phyloP scores from a whole-genome alignment of 257 asterid species.

The Verbena officinalis region DNA sequence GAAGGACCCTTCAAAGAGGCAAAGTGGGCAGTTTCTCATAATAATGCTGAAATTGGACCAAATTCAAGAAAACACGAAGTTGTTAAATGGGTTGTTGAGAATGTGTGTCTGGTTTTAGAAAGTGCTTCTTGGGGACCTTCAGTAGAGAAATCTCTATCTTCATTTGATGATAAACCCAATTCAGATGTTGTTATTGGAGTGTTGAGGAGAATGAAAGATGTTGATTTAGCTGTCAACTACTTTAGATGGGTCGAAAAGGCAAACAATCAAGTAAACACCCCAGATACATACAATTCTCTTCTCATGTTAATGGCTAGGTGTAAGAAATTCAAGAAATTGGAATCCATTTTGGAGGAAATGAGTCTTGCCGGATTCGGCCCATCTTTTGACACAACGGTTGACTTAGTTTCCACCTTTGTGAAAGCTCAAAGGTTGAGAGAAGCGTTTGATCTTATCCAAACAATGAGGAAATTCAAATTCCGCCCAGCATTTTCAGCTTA shows the following conservation, averaged over 20 bases:
- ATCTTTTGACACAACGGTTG: slow-evolving; percentile 56
- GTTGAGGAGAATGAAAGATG: slow-evolving; percentile 75
- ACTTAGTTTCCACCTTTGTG: slow-evolving; percentile 59
- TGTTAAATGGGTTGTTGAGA: slow-evolving; percentile 42
- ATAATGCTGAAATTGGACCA: slow-evolving; percentile 36
- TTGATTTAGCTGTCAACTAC: slow-evolving; percentile 55
- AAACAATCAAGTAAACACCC: slow-evolving; percentile 54
- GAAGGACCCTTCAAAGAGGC: slow-evolving; percentile 35
- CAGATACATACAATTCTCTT: slow-evolving; percentile 75
- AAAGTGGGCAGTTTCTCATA: slow-evolving; percentile 35
- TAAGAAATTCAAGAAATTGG: slow-evolving; percentile 52
- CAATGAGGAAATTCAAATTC: slow-evolving; percentile 77
- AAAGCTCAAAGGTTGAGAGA: slow-evolving; percentile 56
- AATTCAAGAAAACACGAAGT: slow-evolving; percentile 40
- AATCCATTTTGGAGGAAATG: slow-evolving; percentile 81
- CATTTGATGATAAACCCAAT: slow-evolving; percentile 48
- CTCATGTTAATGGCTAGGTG: slow-evolving; percentile 70
- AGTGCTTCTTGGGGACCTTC: slow-evolving; percentile 77
- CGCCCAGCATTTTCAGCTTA: slow-evolving; percentile 95
- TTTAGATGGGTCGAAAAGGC: slow-evolving; percentile 83
- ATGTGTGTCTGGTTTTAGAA: slow-evolving; percentile 61
- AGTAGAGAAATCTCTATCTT: slow-evolving; percentile 62
- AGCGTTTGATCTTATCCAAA: slow-evolving; percentile 73
- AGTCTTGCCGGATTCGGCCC: slow-evolving; percentile 83
- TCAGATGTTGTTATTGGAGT: slow-evolving; percentile 72